These are phyloP conservation scores for Chaetomium olivaceum DNA, from an alignment of 2,329 filamentous ascomycete genomes.

Conservation along the genomic window DNA sequence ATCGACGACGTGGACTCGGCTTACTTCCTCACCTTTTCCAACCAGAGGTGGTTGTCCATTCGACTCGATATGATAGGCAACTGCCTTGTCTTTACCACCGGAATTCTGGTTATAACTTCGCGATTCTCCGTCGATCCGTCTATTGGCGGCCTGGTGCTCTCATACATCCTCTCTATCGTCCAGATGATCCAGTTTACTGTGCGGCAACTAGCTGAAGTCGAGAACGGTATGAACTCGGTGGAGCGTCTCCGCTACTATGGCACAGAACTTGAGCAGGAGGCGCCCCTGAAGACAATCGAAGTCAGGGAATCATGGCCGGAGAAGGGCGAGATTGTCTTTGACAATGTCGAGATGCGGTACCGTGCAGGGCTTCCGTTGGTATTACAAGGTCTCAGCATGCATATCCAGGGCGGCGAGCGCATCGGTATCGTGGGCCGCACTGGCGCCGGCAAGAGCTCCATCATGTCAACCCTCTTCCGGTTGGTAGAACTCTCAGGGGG, in stretches of 20 bases:
- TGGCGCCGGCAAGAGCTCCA: slow-evolving; percentile 79
- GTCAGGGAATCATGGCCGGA: slow-evolving; percentile 80
- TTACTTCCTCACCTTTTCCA: slow-evolving; percentile 93
- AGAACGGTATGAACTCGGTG: slow-evolving; percentile 97
- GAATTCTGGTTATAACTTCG: slow-evolving; percentile 88
- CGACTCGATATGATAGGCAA: slow-evolving; percentile 84
- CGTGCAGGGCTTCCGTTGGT: slow-evolving; percentile 71
- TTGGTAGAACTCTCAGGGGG: slow-evolving; percentile 66
- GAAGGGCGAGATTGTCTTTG: slow-evolving; percentile 76
- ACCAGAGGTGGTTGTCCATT: slow-evolving; percentile 88
- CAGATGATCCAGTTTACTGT: slow-evolving; percentile 97
- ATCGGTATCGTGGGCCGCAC: slow-evolving; percentile 82
- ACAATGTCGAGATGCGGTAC: slow-evolving; percentile 77
- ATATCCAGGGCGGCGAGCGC: slow-evolving; percentile 72
- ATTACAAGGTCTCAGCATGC: slow-evolving; percentile 68
- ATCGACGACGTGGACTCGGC: slow-evolving; percentile 93
- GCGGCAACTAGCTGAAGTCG: slow-evolving; percentile 88
- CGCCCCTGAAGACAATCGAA: slow-evolving; percentile 74
- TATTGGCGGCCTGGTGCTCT: slow-evolving; percentile 83
- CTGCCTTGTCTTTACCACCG: slow-evolving; percentile 80
- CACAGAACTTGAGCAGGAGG: slow-evolving; percentile 82
- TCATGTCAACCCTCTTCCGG: slow-evolving; percentile 81
- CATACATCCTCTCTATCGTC: slow-evolving; percentile 89
- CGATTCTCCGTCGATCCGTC: slow-evolving; percentile 83
- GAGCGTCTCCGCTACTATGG: slow-evolving; percentile 92